These are phyloP conservation scores for Obelidium mucronatum DNA, from an alignment of 192 early-diverging fungal species.

Conservation along the genomic window DNA sequence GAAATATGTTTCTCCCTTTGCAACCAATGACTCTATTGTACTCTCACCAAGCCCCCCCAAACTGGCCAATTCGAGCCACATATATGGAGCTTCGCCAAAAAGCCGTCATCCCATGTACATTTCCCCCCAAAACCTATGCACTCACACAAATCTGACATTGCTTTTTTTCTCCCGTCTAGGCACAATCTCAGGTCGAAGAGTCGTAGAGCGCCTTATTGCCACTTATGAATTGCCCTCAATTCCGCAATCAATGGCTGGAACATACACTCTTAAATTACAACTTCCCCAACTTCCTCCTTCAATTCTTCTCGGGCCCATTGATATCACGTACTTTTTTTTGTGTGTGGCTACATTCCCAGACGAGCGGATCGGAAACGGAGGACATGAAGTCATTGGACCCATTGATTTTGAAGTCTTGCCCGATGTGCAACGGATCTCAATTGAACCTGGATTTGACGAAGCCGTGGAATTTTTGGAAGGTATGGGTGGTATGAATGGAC, in stretches of 20 bases:
- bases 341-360: conserved; percentile 9
- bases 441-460: conserved; percentile 17
- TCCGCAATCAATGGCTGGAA: background rate
- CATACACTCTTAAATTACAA: conserved; percentile 22
- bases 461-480: conserved; percentile 30
- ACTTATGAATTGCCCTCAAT: conserved; percentile 29
- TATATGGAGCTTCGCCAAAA: conserved; percentile 25
- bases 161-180: too few relatives aligned
- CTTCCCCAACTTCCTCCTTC: conserved; percentile 23
- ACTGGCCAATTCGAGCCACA: background rate
- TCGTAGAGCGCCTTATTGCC: conserved; percentile 14
- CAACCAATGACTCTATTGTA: conserved; percentile 18
- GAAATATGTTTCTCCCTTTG: conserved; percentile 14
- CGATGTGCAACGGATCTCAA: conserved; percentile 14
- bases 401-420: conserved; percentile 23
- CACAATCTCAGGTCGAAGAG: too few relatives aligned
- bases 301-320: conserved; percentile 24
- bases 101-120: conserved; percentile 9
- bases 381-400: conserved; percentile 22
- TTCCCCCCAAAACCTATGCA: too few relatives aligned
- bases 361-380: background rate
- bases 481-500: background rate
- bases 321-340: conserved; percentile 17
- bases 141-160: too few relatives aligned
- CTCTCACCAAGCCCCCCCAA: conserved; percentile 9